Evolutionary conservation across 257 asterid species (phyloP).

Genomic region (Apocynum venetum): DNA sequence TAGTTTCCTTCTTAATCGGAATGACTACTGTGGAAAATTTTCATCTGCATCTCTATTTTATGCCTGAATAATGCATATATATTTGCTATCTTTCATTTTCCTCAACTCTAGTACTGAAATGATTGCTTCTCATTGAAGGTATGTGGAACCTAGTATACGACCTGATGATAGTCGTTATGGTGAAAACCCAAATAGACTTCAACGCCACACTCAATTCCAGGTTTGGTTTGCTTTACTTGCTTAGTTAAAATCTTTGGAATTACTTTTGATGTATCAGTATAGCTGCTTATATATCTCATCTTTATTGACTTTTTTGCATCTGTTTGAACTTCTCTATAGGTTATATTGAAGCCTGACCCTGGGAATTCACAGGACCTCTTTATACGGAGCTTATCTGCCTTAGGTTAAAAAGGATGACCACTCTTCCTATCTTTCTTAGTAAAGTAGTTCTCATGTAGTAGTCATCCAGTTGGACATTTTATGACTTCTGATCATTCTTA

Average conservation of each 20-base stretch:
- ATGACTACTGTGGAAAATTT: not conserved
- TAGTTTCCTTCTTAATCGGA: not conserved
- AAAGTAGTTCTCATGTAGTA: not conserved
- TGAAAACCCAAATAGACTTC: constrained; percentile 98
- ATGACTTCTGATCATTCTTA: not conserved
- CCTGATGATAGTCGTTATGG: constrained; percentile 99
- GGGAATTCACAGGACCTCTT: constrained; percentile 97
- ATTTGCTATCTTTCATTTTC: constrained; percentile 11
- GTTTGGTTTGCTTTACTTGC: constrained; percentile 28
- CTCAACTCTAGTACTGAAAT: constrained; percentile 27
- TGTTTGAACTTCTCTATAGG: constrained; percentile 52
- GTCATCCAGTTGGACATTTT: not conserved
- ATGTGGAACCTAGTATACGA: constrained; percentile 93
- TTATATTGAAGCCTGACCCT: constrained; percentile 98
- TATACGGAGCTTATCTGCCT: constrained; percentile 91
- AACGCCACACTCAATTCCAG: constrained; percentile 97
- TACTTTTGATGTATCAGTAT: constrained; percentile 1
- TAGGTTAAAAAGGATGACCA: constrained; percentile 48
- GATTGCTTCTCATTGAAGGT: constrained; percentile 59
- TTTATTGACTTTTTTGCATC: constrained; percentile 24
- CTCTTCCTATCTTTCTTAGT: not conserved
- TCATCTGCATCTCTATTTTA: not conserved
- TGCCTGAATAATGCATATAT: not conserved
- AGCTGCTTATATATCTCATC: not conserved
- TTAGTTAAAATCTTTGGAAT: constrained; percentile 2